Percentiles rank a stretch among this genome's conserved stretches.
Conservation (phyloP, 805 yeast genomes). For the Kuraishia ogatae region DNA sequence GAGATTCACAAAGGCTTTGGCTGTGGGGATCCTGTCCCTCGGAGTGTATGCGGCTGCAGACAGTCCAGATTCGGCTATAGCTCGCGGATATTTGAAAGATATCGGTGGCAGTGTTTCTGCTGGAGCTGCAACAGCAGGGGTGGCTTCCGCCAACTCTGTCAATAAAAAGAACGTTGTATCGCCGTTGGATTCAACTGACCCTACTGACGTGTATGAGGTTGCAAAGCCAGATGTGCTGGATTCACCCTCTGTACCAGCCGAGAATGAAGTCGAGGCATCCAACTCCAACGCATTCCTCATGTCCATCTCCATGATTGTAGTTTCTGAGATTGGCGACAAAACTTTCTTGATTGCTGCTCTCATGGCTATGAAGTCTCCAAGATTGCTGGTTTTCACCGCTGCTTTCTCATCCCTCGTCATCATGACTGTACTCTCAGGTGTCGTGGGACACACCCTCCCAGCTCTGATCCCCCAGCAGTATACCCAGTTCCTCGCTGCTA, state of each 20-base stretch:
- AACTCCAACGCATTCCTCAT: constrained; percentile 53
- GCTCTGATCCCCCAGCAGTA: constrained; percentile 68
- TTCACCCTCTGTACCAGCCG: neutral
- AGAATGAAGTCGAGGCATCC: neutral
- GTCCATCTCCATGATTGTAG: constrained; percentile 84
- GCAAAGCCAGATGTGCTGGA: neutral
- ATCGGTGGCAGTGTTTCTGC: neutral
- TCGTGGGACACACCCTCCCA: constrained; percentile 89
- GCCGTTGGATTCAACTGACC: neutral
- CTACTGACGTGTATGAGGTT: neutral
- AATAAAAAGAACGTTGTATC: neutral
- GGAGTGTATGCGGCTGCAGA: neutral
- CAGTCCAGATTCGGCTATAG: neutral
- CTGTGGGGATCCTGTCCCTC: neutral
- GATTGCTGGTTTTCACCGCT: constrained; percentile 78
- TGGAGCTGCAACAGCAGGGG: too few relatives aligned
- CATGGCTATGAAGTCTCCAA: constrained; percentile 93
- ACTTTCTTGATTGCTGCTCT: constrained; percentile 94
- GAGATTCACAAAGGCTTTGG: neutral
- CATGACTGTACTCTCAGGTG: constrained; percentile 88
- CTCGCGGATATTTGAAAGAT: neutral
- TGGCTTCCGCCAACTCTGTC: neutral
- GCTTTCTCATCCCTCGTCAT: constrained; percentile 78
- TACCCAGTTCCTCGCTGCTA: constrained; percentile 77
- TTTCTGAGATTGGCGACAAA: constrained; percentile 97